Conservation (phyloP, 345 rosid species). For the Salix brachista region DNA sequence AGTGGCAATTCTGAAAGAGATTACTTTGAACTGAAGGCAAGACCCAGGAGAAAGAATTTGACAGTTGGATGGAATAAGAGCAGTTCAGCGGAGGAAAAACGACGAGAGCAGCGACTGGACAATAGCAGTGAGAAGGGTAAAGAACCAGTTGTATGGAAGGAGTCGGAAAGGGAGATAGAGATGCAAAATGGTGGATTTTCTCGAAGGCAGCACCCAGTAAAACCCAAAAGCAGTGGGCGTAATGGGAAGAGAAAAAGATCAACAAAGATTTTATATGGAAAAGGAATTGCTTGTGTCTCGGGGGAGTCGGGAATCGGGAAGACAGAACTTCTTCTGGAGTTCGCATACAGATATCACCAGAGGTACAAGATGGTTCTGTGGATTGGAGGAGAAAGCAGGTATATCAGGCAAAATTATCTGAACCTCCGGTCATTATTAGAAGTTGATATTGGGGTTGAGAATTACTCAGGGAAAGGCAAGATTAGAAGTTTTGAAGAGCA, state of each 20-base stretch:
- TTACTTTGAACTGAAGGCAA: constrained; percentile 77
- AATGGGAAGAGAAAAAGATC: constrained; percentile 62
- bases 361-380: constrained; percentile 93
- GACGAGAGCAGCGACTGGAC: constrained; percentile 25
- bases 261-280: constrained; percentile 60
- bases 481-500: constrained; percentile 85
- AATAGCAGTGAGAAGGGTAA: constrained; percentile 62
- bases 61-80: constrained; percentile 67
- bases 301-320: constrained; percentile 94
- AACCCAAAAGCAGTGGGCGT: constrained; percentile 37
- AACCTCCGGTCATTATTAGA: constrained; percentile 76
- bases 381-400: constrained; percentile 90
- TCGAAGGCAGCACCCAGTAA: constrained; percentile 28
- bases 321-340: constrained; percentile 94
- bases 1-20: constrained; percentile 72
- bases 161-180: constrained; percentile 91
- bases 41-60: constrained; percentile 68
- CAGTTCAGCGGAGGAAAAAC: constrained; percentile 44
- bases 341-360: constrained; percentile 77
- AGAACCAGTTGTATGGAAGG: constrained; percentile 90
- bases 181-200: constrained; percentile 57
- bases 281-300: constrained; percentile 81
- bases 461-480: constrained; percentile 47
- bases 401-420: constrained; percentile 78
- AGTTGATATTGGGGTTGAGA: constrained; percentile 75